Evolutionary conservation across 192 early-diverging fungal species (phyloP).

Genomic region (Radiomyces spectabilis): DNA sequence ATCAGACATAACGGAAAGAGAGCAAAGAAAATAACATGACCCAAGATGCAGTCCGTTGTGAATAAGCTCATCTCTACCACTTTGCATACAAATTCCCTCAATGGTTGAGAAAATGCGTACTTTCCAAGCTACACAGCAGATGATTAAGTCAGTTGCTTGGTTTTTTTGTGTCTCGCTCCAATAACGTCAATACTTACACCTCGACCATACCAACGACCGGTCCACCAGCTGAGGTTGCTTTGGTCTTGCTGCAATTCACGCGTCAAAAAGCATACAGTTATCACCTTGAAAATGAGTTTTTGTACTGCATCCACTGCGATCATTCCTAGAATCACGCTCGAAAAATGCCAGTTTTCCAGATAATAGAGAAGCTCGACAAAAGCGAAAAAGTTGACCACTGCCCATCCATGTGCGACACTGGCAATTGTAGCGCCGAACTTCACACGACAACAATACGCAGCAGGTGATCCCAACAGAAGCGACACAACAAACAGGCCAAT

Average conservation of each 20-base stretch:
- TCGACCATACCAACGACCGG: conserved; percentile 72
- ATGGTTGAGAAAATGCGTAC: conserved; percentile 52
- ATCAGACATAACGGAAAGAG: conserved; percentile 61
- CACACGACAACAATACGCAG: conserved; percentile 39
- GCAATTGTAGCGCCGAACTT: conserved; percentile 70
- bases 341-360: conserved; percentile 59
- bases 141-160: neutral
- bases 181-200: conserved; percentile 27
- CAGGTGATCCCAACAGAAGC: conserved; percentile 50
- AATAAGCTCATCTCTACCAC: conserved; percentile 75
- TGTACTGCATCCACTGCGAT: conserved; percentile 61
- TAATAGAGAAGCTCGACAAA: conserved; percentile 62
- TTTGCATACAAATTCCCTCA: conserved; percentile 78
- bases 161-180: neutral
- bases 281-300: conserved; percentile 64
- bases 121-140: conserved; percentile 21
- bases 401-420: conserved; percentile 50
- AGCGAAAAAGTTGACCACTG: conserved; percentile 56
- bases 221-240: conserved; percentile 82
- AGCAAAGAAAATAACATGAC: conserved; percentile 72
- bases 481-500: conserved; percentile 59
- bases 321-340: conserved; percentile 57
- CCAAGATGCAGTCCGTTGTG: conserved; percentile 67
- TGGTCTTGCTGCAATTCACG: conserved; percentile 75
- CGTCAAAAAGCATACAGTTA: conserved; percentile 62